Conservation (phyloP, 371 early-diverging fungal genomes). For the Apophysomyces ossiformis region DNA sequence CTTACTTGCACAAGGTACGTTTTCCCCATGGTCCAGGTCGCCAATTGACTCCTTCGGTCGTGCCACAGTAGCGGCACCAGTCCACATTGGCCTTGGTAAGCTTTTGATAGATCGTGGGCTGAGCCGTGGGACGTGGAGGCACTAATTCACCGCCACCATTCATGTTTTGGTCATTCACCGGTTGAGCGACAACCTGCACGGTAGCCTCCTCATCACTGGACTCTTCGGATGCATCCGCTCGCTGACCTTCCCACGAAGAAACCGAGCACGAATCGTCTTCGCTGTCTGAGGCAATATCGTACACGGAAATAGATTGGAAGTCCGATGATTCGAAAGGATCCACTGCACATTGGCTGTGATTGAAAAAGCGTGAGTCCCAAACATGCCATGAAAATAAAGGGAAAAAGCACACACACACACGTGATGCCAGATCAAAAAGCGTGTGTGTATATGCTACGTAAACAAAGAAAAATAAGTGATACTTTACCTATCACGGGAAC, state of each 20-base stretch:
- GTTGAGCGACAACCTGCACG: background rate
- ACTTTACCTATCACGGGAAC: background rate
- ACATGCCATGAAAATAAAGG: background rate
- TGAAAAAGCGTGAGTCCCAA: slow-evolving; percentile 10
- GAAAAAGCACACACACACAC: slow-evolving; percentile 1
- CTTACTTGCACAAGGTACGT: slow-evolving; percentile 89
- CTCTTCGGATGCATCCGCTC: slow-evolving; percentile 4
- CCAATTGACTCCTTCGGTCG: slow-evolving; percentile 92
- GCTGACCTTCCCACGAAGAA: slow-evolving; percentile 27
- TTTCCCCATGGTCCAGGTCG: slow-evolving; percentile 95
- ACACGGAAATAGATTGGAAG: slow-evolving; percentile 19
- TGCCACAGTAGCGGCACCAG: slow-evolving; percentile 95
- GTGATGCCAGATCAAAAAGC: background rate
- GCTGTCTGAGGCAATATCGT: slow-evolving; percentile 15
- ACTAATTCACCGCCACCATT: slow-evolving; percentile 10
- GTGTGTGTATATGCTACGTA: background rate
- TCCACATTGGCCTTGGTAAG: slow-evolving; percentile 70
- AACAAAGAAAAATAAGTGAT: background rate
- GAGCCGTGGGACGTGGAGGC: slow-evolving; percentile 23
- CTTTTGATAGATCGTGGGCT: slow-evolving; percentile 66
- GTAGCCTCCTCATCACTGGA: slow-evolving; percentile 13
- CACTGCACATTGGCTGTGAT: slow-evolving; percentile 12
- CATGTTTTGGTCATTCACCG: background rate
- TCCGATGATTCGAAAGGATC: slow-evolving; percentile 12
- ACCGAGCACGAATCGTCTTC: slow-evolving; percentile 23